A percentile compares a stretch with the other conserved stretches of the same genome.
phyloP scores from a whole-genome alignment of 331 rosid genomes.

The Quercus lobata region DNA sequence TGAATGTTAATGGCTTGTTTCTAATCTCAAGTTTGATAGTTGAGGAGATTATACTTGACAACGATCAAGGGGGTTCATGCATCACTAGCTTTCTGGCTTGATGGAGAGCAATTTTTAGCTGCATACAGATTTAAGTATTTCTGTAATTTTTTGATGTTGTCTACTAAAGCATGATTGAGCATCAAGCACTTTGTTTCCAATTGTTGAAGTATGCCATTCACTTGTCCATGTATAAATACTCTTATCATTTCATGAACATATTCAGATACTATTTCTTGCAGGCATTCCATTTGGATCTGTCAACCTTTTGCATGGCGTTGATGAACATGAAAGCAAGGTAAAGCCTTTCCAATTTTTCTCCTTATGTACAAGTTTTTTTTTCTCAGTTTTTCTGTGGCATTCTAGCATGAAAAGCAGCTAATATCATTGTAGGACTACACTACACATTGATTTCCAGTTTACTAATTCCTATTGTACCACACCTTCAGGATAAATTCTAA shows the following conservation, averaged over 20 bases:
- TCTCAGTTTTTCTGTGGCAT: constrained; percentile 8
- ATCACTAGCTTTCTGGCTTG: neutral
- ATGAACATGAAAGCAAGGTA: constrained; percentile 97
- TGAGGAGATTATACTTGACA: neutral
- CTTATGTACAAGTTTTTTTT: constrained; percentile 14
- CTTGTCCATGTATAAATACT: neutral
- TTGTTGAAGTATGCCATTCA: neutral
- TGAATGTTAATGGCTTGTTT: neutral
- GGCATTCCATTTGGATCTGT: constrained; percentile 99
- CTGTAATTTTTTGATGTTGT: neutral
- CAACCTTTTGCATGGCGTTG: constrained; percentile 91
- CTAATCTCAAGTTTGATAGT: neutral
- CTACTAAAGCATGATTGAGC: neutral
- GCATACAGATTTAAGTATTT: neutral
- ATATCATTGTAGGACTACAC: neutral
- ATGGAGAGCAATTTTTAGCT: neutral
- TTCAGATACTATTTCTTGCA: constrained; percentile 34
- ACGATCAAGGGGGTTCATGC: neutral
- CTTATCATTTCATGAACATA: constrained; percentile 12
- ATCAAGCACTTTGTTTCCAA: neutral
- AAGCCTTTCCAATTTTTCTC: constrained; percentile 28
- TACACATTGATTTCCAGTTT: neutral
- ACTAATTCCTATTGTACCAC: neutral
- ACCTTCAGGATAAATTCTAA: neutral
- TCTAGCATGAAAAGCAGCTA: constrained; percentile 8